Conservation (phyloP, 106 monocot species). For the Allium fistulosum region DNA sequence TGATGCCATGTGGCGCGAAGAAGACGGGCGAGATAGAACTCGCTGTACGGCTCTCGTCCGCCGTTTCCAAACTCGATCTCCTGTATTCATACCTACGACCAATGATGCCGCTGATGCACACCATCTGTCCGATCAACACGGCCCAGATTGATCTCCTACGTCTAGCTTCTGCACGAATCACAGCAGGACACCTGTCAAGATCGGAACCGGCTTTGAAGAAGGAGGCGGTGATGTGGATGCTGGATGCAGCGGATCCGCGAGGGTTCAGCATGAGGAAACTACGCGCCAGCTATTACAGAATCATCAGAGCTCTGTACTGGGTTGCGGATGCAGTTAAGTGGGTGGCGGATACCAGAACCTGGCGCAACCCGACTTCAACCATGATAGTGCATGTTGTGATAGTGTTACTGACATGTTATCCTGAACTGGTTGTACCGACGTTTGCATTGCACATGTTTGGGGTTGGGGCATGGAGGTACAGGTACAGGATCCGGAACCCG, state of each 20-base stretch:
- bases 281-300: conserved; percentile 59
- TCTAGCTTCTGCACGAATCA: conserved; percentile 47
- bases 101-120: conserved; percentile 74
- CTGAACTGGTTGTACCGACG: conserved; percentile 64
- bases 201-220: conserved; percentile 66
- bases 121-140: conserved; percentile 43
- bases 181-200: conserved; percentile 51
- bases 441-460: conserved; percentile 32
- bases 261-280: conserved; percentile 79
- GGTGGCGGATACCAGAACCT: conserved; percentile 30
- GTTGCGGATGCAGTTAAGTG: conserved; percentile 30
- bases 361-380: conserved; percentile 69
- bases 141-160: conserved; percentile 51
- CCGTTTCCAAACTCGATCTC: conserved; percentile 37
- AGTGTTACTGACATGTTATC: conserved; percentile 50
- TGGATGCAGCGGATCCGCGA: conserved; percentile 51
- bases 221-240: conserved; percentile 65
- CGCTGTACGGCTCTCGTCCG: conserved; percentile 57
- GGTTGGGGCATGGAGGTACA: conserved; percentile 52
- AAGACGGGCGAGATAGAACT: conserved; percentile 75
- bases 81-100: conserved; percentile 55
- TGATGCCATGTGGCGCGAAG: conserved; percentile 45
- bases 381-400: conserved; percentile 58
- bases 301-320: conserved; percentile 42
- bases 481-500: conserved; percentile 31